Evolutionary conservation across 768 basidiomycete species (phyloP).

Genomic region (Termitomyces sp.): DNA sequence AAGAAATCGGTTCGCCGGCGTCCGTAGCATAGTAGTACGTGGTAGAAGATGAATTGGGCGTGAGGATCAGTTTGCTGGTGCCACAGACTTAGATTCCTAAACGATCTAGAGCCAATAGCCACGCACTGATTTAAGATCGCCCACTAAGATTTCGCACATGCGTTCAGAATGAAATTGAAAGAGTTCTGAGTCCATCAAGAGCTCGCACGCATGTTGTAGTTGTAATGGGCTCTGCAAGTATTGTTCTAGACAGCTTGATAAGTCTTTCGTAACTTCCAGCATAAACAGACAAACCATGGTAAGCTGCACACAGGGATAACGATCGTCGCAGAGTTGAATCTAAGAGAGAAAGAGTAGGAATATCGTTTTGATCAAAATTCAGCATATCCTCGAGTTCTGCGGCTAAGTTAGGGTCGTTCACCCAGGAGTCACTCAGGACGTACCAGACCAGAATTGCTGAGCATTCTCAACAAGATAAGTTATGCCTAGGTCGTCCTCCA

Average conservation of each 20-base stretch:
- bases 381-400: slow-evolving; percentile 88
- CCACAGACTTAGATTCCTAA: slow-evolving; percentile 7
- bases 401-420: slow-evolving; percentile 1
- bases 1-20: slow-evolving; percentile 66
- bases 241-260: slow-evolving; percentile 54
- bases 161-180: slow-evolving; percentile 90
- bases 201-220: slow-evolving; percentile 76
- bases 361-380: slow-evolving; percentile 56
- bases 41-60: slow-evolving; percentile 73
- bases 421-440: slow-evolving; percentile 21
- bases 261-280: neutral
- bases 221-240: slow-evolving; percentile 84
- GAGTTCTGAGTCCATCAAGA: slow-evolving; percentile 80
- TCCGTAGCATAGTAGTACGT: slow-evolving; percentile 74
- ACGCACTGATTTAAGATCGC: slow-evolving; percentile 65
- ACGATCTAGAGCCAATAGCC: slow-evolving; percentile 1
- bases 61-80: slow-evolving; percentile 82
- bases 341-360: slow-evolving; percentile 65
- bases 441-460: slow-evolving; percentile 91
- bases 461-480: slow-evolving; percentile 80
- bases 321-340: slow-evolving; percentile 79
- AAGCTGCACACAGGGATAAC: slow-evolving; percentile 73
- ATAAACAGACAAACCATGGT: slow-evolving; percentile 69
- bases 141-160: slow-evolving; percentile 78
- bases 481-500: slow-evolving; percentile 73